Conservation (phyloP, 106 monocot species). For the Triglochin maritima region DNA sequence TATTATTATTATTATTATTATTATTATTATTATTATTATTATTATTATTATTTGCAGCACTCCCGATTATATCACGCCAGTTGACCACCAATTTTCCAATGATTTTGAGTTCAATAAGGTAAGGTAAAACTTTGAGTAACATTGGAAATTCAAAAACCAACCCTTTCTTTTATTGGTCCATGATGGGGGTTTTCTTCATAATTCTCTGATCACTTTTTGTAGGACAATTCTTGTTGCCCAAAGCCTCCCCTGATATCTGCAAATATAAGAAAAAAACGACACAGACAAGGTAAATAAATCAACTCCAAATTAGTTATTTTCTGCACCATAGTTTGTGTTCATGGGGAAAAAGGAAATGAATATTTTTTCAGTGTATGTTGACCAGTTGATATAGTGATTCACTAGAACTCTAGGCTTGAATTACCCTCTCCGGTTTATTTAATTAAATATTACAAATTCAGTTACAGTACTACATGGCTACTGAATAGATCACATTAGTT, state of each 20-base stretch:
- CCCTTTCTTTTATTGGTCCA: no score
- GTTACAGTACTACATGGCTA: no score
- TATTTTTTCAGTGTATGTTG: no score
- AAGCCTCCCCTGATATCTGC: conserved; percentile 74
- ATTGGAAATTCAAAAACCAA: no score
- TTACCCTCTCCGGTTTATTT: no score
- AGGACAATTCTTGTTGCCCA: conserved; percentile 67
- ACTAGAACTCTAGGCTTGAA: no score
- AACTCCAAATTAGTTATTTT: not conserved
- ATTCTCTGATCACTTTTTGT: not conserved
- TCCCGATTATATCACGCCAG: conserved; percentile 90
- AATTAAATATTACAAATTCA: no score
- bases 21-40: not conserved
- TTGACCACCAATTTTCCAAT: conserved; percentile 35
- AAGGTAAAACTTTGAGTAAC: conserved; percentile 25
- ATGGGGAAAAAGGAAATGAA: no score
- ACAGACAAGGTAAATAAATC: conserved; percentile 39
- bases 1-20: not conserved
- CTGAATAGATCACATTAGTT: no score
- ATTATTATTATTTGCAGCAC: conserved; percentile 36
- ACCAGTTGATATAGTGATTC: no score
- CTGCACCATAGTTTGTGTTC: no score
- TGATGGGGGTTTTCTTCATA: not conserved
- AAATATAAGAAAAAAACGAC: conserved; percentile 44
- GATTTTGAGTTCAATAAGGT: conserved; percentile 57